Evolutionary conservation across 208 protist genomes (phyloP).

Genomic region (Naegleria fowleri): DNA sequence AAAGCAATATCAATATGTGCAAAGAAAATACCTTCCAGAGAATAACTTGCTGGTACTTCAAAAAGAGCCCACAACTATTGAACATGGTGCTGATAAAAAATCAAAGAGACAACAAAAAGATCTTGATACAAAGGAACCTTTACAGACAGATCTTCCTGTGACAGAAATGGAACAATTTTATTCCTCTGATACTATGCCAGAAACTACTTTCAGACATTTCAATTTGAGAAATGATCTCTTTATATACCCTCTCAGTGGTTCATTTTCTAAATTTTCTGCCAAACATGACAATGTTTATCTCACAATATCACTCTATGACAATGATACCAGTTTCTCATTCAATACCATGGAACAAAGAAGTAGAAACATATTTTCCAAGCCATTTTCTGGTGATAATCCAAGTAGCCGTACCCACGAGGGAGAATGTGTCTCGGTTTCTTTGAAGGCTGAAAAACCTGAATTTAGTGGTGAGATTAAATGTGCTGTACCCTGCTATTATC

Average conservation of each 20-base stretch:
- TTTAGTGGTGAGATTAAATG: slow-evolving; percentile 12
- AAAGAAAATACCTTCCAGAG: not conserved
- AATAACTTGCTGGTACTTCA: not conserved
- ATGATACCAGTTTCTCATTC: not conserved
- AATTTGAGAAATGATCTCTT: not conserved
- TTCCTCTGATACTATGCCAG: not conserved
- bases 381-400: not conserved
- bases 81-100: not conserved
- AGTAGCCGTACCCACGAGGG: not conserved
- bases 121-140: not conserved
- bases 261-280: not conserved
- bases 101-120: not conserved
- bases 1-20: not conserved
- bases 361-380: not conserved
- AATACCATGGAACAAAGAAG: not conserved
- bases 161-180: not conserved
- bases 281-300: not conserved
- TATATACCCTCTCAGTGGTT: not conserved
- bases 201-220: not conserved
- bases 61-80: not conserved
- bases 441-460: not conserved
- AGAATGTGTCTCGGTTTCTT: not conserved
- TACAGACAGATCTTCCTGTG: not conserved
- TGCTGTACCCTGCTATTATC: not conserved
- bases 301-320: not conserved